These are phyloP conservation scores for Phialemonium atrogriseum DNA, from an alignment of 2,329 filamentous ascomycete genomes.

Conservation along the genomic window DNA sequence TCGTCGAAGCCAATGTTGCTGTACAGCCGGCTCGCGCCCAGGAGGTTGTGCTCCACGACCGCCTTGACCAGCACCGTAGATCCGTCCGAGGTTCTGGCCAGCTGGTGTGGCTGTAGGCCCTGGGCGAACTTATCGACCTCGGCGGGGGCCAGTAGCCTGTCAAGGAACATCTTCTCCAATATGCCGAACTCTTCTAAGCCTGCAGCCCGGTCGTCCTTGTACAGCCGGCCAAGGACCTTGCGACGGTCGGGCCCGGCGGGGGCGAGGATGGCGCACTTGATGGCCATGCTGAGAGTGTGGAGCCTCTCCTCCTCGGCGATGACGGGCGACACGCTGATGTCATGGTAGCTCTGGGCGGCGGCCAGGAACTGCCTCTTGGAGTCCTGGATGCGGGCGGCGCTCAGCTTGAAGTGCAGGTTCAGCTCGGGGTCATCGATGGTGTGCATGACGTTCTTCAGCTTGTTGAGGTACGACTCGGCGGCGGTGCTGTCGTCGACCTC, in stretches of 20 bases:
- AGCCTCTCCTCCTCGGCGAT: constrained; percentile 84
- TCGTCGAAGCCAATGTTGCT: constrained; percentile 69
- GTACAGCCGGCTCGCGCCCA: constrained; percentile 74
- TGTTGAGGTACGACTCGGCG: constrained; percentile 84
- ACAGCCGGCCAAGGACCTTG: constrained; percentile 70
- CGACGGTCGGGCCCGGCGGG: constrained; percentile 82
- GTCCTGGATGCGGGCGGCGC: constrained; percentile 87
- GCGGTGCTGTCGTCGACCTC: constrained; percentile 85
- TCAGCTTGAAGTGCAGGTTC: constrained; percentile 79
- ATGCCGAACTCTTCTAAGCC: constrained; percentile 76
- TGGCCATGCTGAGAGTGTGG: constrained; percentile 75
- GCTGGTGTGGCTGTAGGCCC: constrained; percentile 76
- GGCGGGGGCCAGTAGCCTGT: constrained; percentile 69
- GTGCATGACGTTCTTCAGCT: constrained; percentile 87
- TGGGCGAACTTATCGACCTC: constrained; percentile 83
- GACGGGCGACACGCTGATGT: constrained; percentile 67
- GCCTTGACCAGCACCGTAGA: constrained; percentile 89
- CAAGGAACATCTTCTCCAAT: constrained; percentile 94
- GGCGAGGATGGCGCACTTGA: constrained; percentile 86
- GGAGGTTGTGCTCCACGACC: constrained; percentile 91
- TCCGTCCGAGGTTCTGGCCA: constrained; percentile 82
- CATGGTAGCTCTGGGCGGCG: constrained; percentile 81
- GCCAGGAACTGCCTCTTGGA: constrained; percentile 83
- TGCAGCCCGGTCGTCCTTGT: constrained; percentile 82
- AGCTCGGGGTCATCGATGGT: constrained; percentile 66